Conservation (phyloP, 371 early-diverging fungal species). For the Mucor irregularis region DNA sequence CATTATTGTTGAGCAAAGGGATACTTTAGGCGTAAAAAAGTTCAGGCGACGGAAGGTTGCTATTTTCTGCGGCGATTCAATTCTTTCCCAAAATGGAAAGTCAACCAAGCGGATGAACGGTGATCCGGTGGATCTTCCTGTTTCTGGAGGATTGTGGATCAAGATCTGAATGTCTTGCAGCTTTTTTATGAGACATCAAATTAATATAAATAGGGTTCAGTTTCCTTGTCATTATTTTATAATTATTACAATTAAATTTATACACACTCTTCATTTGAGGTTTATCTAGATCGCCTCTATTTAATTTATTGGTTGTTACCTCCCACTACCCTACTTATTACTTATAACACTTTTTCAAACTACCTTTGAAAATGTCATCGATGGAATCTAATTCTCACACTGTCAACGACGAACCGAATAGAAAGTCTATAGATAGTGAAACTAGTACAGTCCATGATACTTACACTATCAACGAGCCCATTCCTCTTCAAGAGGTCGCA, state of each 20-base stretch:
- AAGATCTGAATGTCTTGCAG: background rate
- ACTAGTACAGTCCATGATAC: constrained; percentile 18
- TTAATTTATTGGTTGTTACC: no score
- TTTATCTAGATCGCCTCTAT: no score
- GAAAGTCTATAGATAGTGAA: constrained; percentile 7
- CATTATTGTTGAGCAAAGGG: background rate
- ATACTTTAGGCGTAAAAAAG: background rate
- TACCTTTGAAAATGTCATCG: no score
- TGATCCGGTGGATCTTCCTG: background rate
- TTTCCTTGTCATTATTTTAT: no score
- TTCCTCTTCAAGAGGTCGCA: constrained; percentile 18
- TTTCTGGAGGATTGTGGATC: background rate
- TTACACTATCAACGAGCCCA: constrained; percentile 17
- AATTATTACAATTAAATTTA: no score
- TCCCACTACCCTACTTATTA: no score
- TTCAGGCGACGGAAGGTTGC: background rate
- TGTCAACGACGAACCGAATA: background rate
- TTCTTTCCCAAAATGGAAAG: no score
- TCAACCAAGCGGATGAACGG: background rate
- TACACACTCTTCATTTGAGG: no score
- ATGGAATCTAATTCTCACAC: no score
- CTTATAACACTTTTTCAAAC: no score
- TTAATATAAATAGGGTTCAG: constrained; percentile 3
- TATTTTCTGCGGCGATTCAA: background rate
- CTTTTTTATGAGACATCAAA: background rate